These are phyloP conservation scores for Ophiostoma perfectum DNA, from an alignment of 2,329 filamentous ascomycete species.

Conservation along the genomic window DNA sequence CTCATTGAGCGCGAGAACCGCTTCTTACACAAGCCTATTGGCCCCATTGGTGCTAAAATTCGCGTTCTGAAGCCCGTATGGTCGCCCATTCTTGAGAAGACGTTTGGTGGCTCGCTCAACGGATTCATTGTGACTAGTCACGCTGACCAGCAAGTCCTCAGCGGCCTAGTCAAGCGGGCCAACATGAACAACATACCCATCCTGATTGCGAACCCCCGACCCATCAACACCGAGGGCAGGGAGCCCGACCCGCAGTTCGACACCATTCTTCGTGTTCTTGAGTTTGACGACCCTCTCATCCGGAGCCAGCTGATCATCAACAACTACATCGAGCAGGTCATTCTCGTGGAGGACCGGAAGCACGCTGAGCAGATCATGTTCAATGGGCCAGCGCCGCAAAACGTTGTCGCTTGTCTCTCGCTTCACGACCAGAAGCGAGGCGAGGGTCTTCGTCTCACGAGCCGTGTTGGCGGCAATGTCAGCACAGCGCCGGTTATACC, in stretches of 20 bases:
- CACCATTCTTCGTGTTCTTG: conserved; percentile 74
- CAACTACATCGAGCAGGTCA: conserved; percentile 73
- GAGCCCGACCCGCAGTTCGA: conserved; percentile 70
- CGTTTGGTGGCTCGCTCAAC: conserved; percentile 63
- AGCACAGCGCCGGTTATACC: conserved; percentile 37
- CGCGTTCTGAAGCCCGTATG: conserved; percentile 73
- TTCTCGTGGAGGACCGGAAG: conserved; percentile 64
- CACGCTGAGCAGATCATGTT: conserved; percentile 68
- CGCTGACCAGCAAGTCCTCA: conserved; percentile 65
- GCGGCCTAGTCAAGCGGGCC: conserved; percentile 56
- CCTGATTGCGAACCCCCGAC: conserved; percentile 55
- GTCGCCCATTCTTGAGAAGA: conserved; percentile 74
- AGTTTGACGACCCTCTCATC: conserved; percentile 74
- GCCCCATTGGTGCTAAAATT: conserved; percentile 75
- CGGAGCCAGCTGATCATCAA: conserved; percentile 79
- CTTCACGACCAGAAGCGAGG: conserved; percentile 57
- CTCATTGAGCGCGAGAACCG: conserved; percentile 64
- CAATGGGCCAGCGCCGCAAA: conserved; percentile 53
- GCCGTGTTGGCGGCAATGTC: conserved; percentile 37
- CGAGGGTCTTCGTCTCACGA: conserved; percentile 55
- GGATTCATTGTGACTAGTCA: conserved; percentile 78
- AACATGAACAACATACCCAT: conserved; percentile 50
- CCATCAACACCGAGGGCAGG: conserved; percentile 55
- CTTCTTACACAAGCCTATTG: conserved; percentile 69
- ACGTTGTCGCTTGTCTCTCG: conserved; percentile 68